Base-by-base conservation (phyloP, 441 rosid genomes). In the Adansonia grandidieri region DNA sequence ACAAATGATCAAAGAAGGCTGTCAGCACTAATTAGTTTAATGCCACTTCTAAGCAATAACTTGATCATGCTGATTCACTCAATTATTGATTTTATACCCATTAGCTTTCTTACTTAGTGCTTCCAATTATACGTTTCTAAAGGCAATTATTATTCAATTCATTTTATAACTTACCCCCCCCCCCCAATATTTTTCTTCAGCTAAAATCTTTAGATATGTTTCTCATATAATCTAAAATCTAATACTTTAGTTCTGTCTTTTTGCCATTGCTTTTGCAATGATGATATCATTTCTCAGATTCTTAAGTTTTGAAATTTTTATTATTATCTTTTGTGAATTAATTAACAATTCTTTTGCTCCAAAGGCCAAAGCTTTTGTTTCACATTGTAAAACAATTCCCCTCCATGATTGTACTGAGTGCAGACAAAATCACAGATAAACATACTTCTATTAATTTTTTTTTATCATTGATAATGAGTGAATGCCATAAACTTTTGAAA, bases 41-140 rank as follows among this genome's bases (percentile, higher is more conserved):
- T 79, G 72, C 76, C 78, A 79, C 64, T 79, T 67, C 9, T 57
- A 63, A 63, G 71, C 71, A 81, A 81, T 56, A 56, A 73, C 24
- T 66, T 60, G 69, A 79, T 77, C 77, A 76, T 63, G 75, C 2
- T 78, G 19, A 63, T 66, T 76, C 73, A 54, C 61, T n/a, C 37
- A 60, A 20, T 42, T 57, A 51, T 51, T 22, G 65, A 24, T 45
- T 24, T 57, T 24, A 2, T 53, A 71, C 56, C 76, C 69, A 17
- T 58, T 66, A 75, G 32, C 68, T 80, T 54, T 72, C 47, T 64
- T 47, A 66, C 76, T 44, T 72, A 51, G 80, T 76, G 79, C 76
- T 57, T 60, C 72, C 44, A 28, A 75, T 67, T 40, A 77, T 50
- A 42, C 62, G 45, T 62, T 73, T 44, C 20, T 22, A 32, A 48